These are phyloP conservation scores for Areca catechu DNA, from an alignment of 176 grass and related monocot species.

Conservation along the genomic window DNA sequence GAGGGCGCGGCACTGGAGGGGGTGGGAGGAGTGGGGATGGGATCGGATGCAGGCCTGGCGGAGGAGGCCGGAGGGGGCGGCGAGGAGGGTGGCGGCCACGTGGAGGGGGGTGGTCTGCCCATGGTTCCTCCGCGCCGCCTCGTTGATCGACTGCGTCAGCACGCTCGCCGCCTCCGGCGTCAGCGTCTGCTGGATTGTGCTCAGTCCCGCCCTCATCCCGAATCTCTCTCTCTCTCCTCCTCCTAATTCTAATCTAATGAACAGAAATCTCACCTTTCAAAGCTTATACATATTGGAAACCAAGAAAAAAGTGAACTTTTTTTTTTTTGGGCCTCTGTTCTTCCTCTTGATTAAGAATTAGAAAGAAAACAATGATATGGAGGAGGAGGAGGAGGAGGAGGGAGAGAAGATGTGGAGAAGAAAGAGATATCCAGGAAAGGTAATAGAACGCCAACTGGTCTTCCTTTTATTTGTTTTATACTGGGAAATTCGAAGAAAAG, in stretches of 20 bases:
- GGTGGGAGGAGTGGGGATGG: conserved; percentile 25
- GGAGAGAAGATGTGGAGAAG: no score
- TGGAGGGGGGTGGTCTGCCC: conserved; percentile 79
- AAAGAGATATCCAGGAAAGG: no score
- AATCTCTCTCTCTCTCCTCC: neutral
- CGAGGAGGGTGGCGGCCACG: conserved; percentile 68
- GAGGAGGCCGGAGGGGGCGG: conserved; percentile 46
- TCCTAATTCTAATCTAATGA: neutral
- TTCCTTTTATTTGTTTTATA: no score
- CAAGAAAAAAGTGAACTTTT: conserved; percentile 25
- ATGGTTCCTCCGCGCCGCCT: conserved; percentile 52
- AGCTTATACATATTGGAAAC: neutral
- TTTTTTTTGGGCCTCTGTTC: neutral
- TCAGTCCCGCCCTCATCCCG: conserved; percentile 84
- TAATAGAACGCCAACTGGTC: no score
- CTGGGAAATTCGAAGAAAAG: no score
- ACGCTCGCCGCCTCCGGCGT: conserved; percentile 68
- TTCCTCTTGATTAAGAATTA: neutral
- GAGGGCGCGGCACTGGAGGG: conserved; percentile 74
- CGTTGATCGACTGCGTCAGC: conserved; percentile 55
- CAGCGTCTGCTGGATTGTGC: conserved; percentile 88
- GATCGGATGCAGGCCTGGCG: conserved; percentile 50
- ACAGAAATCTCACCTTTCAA: conserved; percentile 2
- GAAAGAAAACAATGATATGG: no score
- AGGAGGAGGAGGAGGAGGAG: no score